Conservation (phyloP, 75 land plant genomes). For the Cupressus sempervirens region DNA sequence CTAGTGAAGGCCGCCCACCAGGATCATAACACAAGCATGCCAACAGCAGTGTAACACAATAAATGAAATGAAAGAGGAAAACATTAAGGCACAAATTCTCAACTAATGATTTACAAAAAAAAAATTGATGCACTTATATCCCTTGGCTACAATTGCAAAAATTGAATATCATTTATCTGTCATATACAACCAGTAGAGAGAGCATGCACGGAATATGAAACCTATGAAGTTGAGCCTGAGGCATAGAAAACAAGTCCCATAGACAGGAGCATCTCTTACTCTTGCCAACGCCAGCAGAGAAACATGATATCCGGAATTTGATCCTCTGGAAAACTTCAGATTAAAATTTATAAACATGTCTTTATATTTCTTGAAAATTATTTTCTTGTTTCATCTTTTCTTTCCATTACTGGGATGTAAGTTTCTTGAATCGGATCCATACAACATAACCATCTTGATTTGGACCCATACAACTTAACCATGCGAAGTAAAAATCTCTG, state of each 20-base stretch:
- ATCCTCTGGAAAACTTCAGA: background rate
- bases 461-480: background rate
- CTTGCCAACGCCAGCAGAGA: background rate
- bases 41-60: background rate
- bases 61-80: background rate
- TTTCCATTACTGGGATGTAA: background rate
- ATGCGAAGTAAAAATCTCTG: no score
- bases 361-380: background rate
- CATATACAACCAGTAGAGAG: background rate
- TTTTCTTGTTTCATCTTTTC: background rate
- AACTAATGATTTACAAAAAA: background rate
- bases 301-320: background rate
- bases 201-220: background rate
- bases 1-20: no score
- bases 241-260: no score
- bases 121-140: background rate
- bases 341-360: background rate
- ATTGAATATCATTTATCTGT: background rate
- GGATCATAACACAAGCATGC: no score
- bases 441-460: background rate
- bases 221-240: no score
- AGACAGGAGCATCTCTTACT: background rate
- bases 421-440: background rate
- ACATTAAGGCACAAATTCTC: background rate
- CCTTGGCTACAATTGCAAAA: background rate